phyloP scores from a whole-genome alignment of 2,329 filamentous ascomycete species.

The Aspergillus sp. region DNA sequence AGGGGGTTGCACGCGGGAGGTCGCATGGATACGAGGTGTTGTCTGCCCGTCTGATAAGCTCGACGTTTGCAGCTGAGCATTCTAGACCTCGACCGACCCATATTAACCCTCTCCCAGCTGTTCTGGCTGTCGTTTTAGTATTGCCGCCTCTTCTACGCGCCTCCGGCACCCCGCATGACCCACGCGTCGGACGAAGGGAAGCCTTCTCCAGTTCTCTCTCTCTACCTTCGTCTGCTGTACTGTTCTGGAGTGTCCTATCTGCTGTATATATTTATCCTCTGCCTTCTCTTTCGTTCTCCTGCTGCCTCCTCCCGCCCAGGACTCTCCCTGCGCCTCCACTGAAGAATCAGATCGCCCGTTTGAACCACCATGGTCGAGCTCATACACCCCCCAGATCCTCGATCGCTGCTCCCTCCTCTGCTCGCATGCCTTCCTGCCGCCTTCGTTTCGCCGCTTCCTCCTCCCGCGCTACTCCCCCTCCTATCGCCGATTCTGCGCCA shows the following conservation, averaged over 20 bases:
- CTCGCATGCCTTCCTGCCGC: slow-evolving; percentile 55
- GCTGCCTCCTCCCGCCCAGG: not conserved
- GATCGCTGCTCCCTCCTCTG: slow-evolving; percentile 51
- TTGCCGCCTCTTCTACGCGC: no score
- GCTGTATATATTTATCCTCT: not conserved
- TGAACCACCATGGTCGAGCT: slow-evolving; percentile 41
- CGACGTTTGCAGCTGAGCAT: no score
- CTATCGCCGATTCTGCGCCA: slow-evolving; percentile 56
- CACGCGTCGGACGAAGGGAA: slow-evolving; percentile 11
- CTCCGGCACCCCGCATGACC: slow-evolving; percentile 5
- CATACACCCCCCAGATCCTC: slow-evolving; percentile 47
- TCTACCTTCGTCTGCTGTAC: not conserved
- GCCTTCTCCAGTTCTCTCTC: not conserved
- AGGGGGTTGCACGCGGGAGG: no score
- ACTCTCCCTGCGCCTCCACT: slow-evolving; percentile 1
- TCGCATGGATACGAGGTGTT: no score
- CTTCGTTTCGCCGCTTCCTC: slow-evolving; percentile 49
- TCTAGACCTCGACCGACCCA: no score
- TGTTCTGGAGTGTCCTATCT: not conserved
- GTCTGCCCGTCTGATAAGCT: no score
- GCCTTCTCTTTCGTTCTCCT: not conserved
- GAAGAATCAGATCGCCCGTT: not conserved
- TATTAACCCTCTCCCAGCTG: no score
- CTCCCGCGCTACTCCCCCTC: slow-evolving; percentile 51
- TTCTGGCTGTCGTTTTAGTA: no score